Evolutionary conservation across 1,284 basidiomycete genomes (phyloP), one percentile per base, ranked within the genome.

Genomic region (Cryptococcus maquisensis): DNA sequence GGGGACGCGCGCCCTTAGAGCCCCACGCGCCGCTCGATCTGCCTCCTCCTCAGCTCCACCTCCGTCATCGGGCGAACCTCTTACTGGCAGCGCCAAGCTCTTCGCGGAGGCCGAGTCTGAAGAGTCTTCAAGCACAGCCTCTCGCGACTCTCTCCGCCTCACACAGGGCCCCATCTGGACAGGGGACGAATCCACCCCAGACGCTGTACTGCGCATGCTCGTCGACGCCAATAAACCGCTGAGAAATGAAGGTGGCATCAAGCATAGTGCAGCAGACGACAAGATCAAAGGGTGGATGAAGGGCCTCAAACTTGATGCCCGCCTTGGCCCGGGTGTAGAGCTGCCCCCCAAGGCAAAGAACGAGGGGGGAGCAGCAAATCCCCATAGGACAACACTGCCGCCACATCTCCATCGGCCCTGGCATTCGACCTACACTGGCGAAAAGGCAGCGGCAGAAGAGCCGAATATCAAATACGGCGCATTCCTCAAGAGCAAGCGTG

Each of bases 221-320:
- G 81, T 90, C 40, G 88, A 91, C 77, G 88, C 88, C 64, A 84
- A 90, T 77, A 89, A 87, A 73, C 87, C 88, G 4, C 75, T 88
- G 28, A 81, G 87, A 13, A 82, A 79, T 3, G 64, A 64, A 0
- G 63, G 63, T 9, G 69, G 67, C 2, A 52, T 73, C 49, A 66
- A 68, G 51, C 56, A 62, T 51, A 65, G 80, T 57, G 80, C 83
- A 3, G 86, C 88, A 9, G 88, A 91, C 54, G 81, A 89, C 71
- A 88, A 86, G 72, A 75, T 90, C 57, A 84, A 82, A 69, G 74
- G 78, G 41, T 76, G 78, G 37, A 68, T 73, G 61, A 68, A 71
- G 48, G 62, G 60, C 23, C 51, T 73, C 28, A 68, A 73, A 40
- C 60, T 73, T 43, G 59, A 66, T 16, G 68, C 73, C 6, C 62